A percentile compares a stretch with the other conserved stretches of the same genome.
phyloP scores from a whole-genome alignment of 202 grass and related monocot genomes.

The Setaria italica region DNA sequence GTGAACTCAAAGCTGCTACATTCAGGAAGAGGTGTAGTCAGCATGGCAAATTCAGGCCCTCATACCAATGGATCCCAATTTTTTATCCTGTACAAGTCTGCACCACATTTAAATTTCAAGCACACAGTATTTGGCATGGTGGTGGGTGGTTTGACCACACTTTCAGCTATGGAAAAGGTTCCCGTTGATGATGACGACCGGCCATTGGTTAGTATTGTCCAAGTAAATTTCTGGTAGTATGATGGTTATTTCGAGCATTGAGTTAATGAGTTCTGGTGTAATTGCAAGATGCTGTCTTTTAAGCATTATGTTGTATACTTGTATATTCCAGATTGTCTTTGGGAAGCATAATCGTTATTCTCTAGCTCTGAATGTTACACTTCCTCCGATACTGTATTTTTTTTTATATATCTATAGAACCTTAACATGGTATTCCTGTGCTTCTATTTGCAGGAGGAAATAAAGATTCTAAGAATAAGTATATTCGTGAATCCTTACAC shows the following conservation, averaged over 20 bases:
- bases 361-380: constrained; percentile 10
- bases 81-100: constrained; percentile 98
- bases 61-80: constrained; percentile 97
- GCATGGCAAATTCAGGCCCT: constrained; percentile 94
- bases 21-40: constrained; percentile 91
- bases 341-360: not conserved
- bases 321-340: not conserved
- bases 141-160: constrained; percentile 87
- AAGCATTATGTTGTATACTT: not conserved
- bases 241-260: constrained; percentile 14
- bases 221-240: not conserved
- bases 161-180: constrained; percentile 93
- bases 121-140: constrained; percentile 97
- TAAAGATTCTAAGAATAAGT: constrained; percentile 81
- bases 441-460: constrained; percentile 73
- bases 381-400: not conserved
- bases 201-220: constrained; percentile 74
- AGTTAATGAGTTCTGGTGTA: not conserved
- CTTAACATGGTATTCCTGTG: constrained; percentile 35
- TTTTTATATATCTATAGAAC: not conserved
- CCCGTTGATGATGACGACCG: constrained; percentile 87
- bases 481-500: constrained; percentile 92
- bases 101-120: constrained; percentile 90
- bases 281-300: not conserved
- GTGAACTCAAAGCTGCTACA: constrained; percentile 90